Conservation (phyloP, 23 red algal species). For the Rhodosorus marinus region DNA sequence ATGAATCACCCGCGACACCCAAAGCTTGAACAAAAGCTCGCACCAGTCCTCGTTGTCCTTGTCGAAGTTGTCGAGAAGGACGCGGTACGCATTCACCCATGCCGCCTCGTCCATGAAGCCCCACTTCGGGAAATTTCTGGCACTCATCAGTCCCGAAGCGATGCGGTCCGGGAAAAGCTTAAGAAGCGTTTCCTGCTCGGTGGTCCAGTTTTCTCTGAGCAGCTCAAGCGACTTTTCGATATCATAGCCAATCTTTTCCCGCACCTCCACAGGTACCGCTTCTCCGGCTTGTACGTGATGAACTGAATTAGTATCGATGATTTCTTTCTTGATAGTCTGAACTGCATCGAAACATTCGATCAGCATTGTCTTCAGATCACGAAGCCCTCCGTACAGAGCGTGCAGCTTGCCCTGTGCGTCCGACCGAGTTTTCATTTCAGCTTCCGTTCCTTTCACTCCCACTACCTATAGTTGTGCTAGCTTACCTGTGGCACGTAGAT, state of each 20-base stretch:
- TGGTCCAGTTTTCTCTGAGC: constrained; percentile 24
- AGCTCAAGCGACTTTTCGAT: constrained; percentile 19
- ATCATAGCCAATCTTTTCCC: constrained; percentile 19
- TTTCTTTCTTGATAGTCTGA: constrained; percentile 10
- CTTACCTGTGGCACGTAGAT: constrained; percentile 14
- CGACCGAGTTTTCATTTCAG: too few species aligned
- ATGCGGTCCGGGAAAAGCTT: not conserved
- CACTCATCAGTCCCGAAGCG: constrained; percentile 1
- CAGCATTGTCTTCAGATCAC: constrained; percentile 26
- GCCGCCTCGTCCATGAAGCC: constrained; percentile 25
- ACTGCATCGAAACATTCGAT: constrained; percentile 48
- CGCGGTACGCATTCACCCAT: constrained; percentile 23
- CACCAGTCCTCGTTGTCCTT: constrained; percentile 21
- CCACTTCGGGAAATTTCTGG: constrained; percentile 15
- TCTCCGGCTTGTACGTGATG: constrained; percentile 10
- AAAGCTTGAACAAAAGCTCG: constrained; percentile 52
- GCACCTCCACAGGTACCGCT: not conserved
- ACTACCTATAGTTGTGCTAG: too few species aligned
- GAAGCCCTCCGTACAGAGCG: constrained; percentile 43
- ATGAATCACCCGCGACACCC: constrained; percentile 56
- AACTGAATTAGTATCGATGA: not conserved
- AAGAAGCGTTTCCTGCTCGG: constrained; percentile 14
- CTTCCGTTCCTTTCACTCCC: too few species aligned
- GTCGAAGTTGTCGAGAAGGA: constrained; percentile 18
- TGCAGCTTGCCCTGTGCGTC: constrained; percentile 50